Conservation (phyloP, 306 rosid genomes). For the Argentina anserina region DNA sequence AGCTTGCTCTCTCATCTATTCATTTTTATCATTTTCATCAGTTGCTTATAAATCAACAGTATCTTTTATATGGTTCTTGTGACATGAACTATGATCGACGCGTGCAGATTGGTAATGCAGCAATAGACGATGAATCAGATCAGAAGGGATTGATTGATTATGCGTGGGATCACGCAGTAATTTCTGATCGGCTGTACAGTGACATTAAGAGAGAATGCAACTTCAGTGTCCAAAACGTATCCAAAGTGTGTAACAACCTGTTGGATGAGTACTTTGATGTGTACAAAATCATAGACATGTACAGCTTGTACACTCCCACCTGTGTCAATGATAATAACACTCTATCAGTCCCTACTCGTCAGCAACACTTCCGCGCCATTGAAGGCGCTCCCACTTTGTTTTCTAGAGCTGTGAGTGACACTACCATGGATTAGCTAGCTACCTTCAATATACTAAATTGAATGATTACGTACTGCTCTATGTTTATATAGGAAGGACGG, state of each 20-base stretch:
- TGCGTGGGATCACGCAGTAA: slow-evolving; percentile 53
- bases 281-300: slow-evolving; percentile 39
- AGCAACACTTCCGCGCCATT: slow-evolving; percentile 2
- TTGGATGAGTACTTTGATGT: slow-evolving; percentile 22
- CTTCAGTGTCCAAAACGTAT: slow-evolving; percentile 18
- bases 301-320: slow-evolving; percentile 34
- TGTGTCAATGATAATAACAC: slow-evolving; percentile 17
- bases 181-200: slow-evolving; percentile 35
- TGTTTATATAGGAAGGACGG: slow-evolving; percentile 25
- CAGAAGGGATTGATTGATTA: slow-evolving; percentile 44
- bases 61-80: not conserved
- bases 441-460: not conserved
- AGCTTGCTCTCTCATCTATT: not conserved
- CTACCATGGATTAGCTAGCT: not conserved
- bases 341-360: not conserved
- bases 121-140: slow-evolving; percentile 43
- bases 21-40: not conserved
- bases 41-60: not conserved
- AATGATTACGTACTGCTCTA: not conserved
- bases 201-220: slow-evolving; percentile 34
- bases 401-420: slow-evolving; percentile 29
- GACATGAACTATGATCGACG: not conserved
- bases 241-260: not conserved
- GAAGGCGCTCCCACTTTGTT: slow-evolving; percentile 18
- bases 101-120: slow-evolving; percentile 43